Percentiles rank a stretch among this genome's conserved stretches.
phyloP scores from a whole-genome alignment of 495 filamentous ascomycete genomes.

The Mycothermus thermophilus region DNA sequence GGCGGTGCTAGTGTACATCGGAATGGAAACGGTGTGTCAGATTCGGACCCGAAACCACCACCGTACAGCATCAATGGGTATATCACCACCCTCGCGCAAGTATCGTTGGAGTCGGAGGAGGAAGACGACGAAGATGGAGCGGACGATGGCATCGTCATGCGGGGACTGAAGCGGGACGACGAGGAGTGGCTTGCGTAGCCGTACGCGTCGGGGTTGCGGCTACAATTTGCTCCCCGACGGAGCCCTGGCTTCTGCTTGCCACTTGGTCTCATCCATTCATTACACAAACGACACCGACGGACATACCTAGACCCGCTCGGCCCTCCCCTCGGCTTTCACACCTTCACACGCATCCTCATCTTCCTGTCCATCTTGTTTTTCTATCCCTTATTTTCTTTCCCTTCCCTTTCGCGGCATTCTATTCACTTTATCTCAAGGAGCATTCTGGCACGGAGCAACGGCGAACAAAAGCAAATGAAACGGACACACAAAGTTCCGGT shows the following conservation, averaged over 20 bases:
- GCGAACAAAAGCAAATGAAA: neutral
- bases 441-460: neutral
- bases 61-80: constrained; percentile 4
- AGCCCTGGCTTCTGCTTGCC: neutral
- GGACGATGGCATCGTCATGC: constrained; percentile 36
- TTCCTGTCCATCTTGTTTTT: too few species aligned
- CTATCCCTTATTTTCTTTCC: too few species aligned
- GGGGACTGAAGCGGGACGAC: constrained; percentile 34
- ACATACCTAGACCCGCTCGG: too few species aligned
- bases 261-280: too few species aligned
- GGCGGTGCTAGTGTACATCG: constrained; percentile 15
- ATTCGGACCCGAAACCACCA: constrained; percentile 3
- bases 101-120: constrained; percentile 5
- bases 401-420: too few species aligned
- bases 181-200: constrained; percentile 38
- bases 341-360: too few species aligned
- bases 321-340: too few species aligned
- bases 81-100: constrained; percentile 1
- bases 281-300: too few species aligned
- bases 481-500: too few species aligned
- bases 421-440: too few species aligned
- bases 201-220: neutral
- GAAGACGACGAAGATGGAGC: constrained; percentile 21
- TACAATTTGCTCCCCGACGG: neutral
- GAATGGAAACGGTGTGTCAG: constrained; percentile 10